Conservation (phyloP, 805 yeast genomes). For the Candida ponderosae region DNA sequence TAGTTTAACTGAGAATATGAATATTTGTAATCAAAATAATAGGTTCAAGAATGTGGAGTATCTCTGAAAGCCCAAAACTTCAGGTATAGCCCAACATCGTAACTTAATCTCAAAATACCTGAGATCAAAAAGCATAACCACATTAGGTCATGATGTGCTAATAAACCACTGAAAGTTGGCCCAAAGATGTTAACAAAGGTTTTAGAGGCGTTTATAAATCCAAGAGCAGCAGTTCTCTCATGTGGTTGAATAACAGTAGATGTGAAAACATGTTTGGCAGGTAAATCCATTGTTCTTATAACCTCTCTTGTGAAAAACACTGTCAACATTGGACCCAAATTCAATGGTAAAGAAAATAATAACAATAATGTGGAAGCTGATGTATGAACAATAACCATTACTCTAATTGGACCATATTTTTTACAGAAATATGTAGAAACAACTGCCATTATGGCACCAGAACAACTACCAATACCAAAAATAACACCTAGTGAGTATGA, state of each 20-base stretch:
- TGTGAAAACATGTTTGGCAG: conserved; percentile 39
- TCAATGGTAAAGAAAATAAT: conserved; percentile 30
- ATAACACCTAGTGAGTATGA: conserved; percentile 31
- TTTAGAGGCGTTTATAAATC: conserved; percentile 36
- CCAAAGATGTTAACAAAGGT: conserved; percentile 35
- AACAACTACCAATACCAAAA: conserved; percentile 29
- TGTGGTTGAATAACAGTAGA: conserved; percentile 31
- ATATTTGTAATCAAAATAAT: too few relatives aligned
- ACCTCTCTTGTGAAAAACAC: conserved; percentile 25
- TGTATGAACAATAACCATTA: conserved; percentile 37
- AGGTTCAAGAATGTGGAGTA: not conserved
- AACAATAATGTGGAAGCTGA: conserved; percentile 33
- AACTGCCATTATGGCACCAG: conserved; percentile 32
- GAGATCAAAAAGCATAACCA: conserved; percentile 36
- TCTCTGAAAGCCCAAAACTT: conserved; percentile 17
- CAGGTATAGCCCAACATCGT: conserved; percentile 31
- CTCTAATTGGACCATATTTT: conserved; percentile 33
- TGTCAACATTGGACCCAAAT: conserved; percentile 23
- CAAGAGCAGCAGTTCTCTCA: conserved; percentile 35
- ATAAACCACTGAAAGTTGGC: conserved; percentile 32
- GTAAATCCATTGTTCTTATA: conserved; percentile 39
- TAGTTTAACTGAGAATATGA: too few relatives aligned
- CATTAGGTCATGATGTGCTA: conserved; percentile 28
- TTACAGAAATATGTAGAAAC: conserved; percentile 35
- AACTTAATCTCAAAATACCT: conserved; percentile 29